Evolutionary conservation across 2,329 filamentous ascomycete species (phyloP).

Genomic region (Microdochium bolleyi): DNA sequence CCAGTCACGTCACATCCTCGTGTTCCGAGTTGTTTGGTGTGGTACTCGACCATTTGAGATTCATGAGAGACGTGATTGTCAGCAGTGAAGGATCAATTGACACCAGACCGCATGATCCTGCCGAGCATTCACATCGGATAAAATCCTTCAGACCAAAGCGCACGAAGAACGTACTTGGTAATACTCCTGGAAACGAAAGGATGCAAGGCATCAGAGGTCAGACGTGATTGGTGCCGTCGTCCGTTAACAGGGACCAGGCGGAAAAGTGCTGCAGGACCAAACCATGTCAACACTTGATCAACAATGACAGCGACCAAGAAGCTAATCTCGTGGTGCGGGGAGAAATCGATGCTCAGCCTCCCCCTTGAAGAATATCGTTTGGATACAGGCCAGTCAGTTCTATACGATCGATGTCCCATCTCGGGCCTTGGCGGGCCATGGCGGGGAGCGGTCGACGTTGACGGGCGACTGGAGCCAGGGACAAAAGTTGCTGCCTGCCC

Average conservation of each 20-base stretch:
- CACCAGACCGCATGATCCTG: background rate
- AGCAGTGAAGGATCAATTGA: background rate
- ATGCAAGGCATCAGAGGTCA: background rate
- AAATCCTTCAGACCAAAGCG: background rate
- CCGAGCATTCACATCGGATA: background rate
- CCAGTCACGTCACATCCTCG: background rate
- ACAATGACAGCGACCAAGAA: background rate
- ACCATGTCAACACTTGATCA: background rate
- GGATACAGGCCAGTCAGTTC: background rate
- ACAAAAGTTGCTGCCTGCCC: background rate
- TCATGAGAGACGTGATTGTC: background rate
- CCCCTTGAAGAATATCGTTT: background rate
- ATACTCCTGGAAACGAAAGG: background rate
- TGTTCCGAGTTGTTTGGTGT: background rate
- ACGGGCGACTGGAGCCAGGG: background rate
- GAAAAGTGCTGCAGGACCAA: background rate
- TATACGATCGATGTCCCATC: background rate
- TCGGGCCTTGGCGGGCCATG: background rate
- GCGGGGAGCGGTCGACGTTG: background rate
- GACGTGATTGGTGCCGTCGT: background rate
- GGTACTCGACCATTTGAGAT: background rate
- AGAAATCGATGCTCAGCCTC: background rate
- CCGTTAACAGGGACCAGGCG: background rate
- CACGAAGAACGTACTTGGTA: background rate
- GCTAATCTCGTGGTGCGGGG: background rate